These are phyloP conservation scores for Mrakia blollopis DNA, from an alignment of 768 basidiomycete genomes.

Conservation along the genomic window DNA sequence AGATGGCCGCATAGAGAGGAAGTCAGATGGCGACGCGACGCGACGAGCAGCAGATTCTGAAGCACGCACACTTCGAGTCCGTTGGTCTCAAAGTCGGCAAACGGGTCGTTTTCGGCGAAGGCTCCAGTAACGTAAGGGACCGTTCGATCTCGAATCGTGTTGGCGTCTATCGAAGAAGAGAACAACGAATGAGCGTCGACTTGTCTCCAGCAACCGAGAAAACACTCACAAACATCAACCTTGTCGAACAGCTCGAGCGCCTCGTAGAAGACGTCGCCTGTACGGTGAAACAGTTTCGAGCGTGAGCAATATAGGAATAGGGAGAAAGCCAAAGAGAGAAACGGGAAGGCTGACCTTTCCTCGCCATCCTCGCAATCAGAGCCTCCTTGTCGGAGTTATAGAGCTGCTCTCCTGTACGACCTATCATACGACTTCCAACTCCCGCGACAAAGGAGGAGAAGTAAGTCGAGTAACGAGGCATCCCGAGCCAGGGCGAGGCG, in stretches of 20 bases:
- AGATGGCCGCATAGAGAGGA: not conserved
- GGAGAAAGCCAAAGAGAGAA: conserved; percentile 42
- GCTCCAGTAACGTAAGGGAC: conserved; percentile 9
- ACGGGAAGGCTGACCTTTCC: conserved; percentile 34
- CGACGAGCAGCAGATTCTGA: not conserved
- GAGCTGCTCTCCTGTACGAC: conserved; percentile 75
- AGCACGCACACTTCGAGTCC: not conserved
- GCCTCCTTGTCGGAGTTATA: conserved; percentile 68
- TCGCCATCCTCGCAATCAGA: conserved; percentile 52
- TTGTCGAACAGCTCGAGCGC: not conserved
- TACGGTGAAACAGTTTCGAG: not conserved
- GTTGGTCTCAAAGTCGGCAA: conserved; percentile 1
- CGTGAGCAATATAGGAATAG: not conserved
- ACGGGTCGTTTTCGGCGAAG: not conserved
- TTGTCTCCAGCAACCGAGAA: not conserved
- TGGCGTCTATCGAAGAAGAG: not conserved
- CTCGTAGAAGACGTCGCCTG: conserved; percentile 11
- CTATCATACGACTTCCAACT: conserved; percentile 65
- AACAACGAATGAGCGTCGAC: not conserved
- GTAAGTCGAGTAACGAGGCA: conserved; percentile 59
- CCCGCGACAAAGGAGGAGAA: conserved; percentile 59
- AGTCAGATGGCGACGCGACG: not conserved
- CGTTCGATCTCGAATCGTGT: conserved; percentile 6
- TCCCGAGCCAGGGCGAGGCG: conserved; percentile 75
- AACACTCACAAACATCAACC: not conserved